Base-by-base conservation (phyloP, 176 grass and related monocot genomes). In the Eleusine coracana region DNA sequence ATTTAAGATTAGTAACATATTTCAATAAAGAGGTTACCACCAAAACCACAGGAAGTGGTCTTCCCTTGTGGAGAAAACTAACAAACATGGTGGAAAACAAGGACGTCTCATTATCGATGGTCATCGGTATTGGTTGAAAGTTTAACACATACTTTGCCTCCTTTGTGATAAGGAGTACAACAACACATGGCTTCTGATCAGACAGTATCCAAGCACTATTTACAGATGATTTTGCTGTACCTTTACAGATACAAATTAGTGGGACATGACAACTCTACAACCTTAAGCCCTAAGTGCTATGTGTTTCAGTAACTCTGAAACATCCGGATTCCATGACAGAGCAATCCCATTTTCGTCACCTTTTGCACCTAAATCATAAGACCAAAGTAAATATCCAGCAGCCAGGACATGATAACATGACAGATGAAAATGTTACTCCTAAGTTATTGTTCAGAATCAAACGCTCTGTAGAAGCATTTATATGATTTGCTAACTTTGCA, bases 281-380 rank as follows among this genome's bases (percentile, higher is more conserved):
- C 63, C 40, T 16, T 60, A 34, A 36, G 42, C 13, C 16, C 21
- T 70, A 17, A 11, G 74, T 29, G 3, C 11, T 55, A 1, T 1
- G 21, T 7, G 34, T 38, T 71, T 82, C 25, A 48, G 36, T 41
- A 48, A 68, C 46, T 41, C 48, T 45, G 38, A 48, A 77, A 78
- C 15, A 70, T 2, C 13, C 70, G 28, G 16, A 66, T 66, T 55
- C 40, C 45, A 70, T 18, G 31, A 40, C 34, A 44, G 8, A 75
- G 25, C 34, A 61, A n/a, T 36, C 10, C 0, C 8, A 55, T 77
- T 51, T 70, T 49, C 31, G n/a, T 77, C 73, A 63, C 37, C 29
- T 45, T 64, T 87, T 71, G 17, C 71, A 87, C 56, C 10, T 44
- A 85, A 72, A 72, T 64, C 16, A 41, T 70, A 75, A 21, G 34